Evolutionary conservation across 805 yeast species (phyloP).

Genomic region (Metschnikowia gruessii): DNA sequence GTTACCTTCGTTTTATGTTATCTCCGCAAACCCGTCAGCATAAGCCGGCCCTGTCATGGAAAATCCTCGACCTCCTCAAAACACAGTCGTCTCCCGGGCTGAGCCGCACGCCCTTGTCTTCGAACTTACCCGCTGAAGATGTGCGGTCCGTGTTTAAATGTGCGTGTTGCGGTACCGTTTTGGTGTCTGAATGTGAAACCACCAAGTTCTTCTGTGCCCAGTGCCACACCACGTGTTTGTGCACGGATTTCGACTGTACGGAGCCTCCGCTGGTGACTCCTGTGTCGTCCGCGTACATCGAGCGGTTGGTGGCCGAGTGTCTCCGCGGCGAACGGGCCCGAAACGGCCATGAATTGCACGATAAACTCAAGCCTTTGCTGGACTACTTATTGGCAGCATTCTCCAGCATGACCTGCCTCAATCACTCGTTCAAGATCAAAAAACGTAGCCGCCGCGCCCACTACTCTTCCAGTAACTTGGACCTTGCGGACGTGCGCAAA

Average conservation of each 20-base stretch:
- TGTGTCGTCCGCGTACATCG: conserved; percentile 32
- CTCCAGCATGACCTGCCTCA: conserved; percentile 45
- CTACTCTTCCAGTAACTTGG: conserved; percentile 48
- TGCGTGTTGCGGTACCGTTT: conserved; percentile 37
- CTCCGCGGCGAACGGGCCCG: conserved; percentile 18
- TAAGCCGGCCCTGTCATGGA: conserved; percentile 25
- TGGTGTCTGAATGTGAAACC: conserved; percentile 27
- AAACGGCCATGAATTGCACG: conserved; percentile 26
- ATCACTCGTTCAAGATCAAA: conserved; percentile 49
- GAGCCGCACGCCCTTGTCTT: conserved; percentile 12
- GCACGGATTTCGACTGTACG: conserved; percentile 16
- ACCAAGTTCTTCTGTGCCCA: conserved; percentile 56
- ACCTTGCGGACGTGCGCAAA: conserved; percentile 45
- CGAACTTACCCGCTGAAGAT: conserved; percentile 7
- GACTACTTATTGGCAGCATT: conserved; percentile 46
- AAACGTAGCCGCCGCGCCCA: conserved; percentile 27
- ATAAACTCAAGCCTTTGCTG: conserved; percentile 50
- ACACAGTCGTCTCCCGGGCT: conserved; percentile 19
- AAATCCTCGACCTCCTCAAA: conserved; percentile 20
- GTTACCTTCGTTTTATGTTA: conserved; percentile 1
- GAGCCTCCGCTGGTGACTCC: conserved; percentile 2
- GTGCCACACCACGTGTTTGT: conserved; percentile 51
- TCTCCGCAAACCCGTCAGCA: conserved; percentile 12
- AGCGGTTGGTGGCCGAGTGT: conserved; percentile 35
- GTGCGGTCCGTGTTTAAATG: conserved; percentile 27